Evolutionary conservation across 176 grass and related monocot species (phyloP).

Genomic region (Musa troglodytarum): DNA sequence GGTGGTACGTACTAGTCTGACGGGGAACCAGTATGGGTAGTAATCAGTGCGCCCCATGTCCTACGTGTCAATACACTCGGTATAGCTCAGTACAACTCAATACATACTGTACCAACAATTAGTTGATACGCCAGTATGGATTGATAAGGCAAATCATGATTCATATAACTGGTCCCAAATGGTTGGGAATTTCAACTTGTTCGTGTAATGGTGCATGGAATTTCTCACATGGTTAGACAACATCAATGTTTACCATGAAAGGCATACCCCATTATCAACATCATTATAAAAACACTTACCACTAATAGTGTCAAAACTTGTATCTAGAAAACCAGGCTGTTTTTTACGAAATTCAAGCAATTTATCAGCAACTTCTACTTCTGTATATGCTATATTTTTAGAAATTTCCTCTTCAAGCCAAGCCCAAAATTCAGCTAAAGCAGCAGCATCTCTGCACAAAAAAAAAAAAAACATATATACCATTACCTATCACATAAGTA

Average conservation of each 20-base stretch:
- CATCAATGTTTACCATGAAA: neutral
- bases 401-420: constrained; percentile 69
- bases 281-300: constrained; percentile 42
- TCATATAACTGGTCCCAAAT: neutral
- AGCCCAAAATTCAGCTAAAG: constrained; percentile 91
- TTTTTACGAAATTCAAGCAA: constrained; percentile 89
- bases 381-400: constrained; percentile 47
- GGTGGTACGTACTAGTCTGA: too few species aligned
- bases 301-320: constrained; percentile 96
- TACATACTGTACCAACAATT: too few species aligned
- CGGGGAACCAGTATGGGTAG: too few species aligned
- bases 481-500: neutral
- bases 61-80: too few species aligned
- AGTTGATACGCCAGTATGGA: too few species aligned
- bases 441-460: constrained; percentile 88
- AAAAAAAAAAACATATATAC: neutral
- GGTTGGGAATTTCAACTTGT: neutral
- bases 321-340: constrained; percentile 80
- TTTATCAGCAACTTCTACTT: constrained; percentile 74
- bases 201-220: neutral
- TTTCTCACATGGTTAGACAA: neutral
- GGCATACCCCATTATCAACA: neutral
- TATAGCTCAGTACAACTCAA: too few species aligned
- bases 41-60: too few species aligned
- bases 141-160: neutral